Base-by-base conservation (phyloP, 1,284 basidiomycete genomes). In the Bondarzewia mesenterica region DNA sequence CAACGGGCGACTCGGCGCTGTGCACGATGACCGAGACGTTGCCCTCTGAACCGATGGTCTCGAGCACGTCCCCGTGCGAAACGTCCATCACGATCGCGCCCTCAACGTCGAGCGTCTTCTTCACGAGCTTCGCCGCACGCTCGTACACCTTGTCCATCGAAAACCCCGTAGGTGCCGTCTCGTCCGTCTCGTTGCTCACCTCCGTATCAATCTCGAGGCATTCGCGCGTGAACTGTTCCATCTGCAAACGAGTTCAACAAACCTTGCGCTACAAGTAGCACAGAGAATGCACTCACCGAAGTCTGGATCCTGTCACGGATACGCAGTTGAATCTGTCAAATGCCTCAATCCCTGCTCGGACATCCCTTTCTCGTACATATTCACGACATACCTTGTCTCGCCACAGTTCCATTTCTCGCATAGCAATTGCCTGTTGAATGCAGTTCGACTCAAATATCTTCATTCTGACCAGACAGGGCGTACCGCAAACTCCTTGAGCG, bases 401-500 rank as follows among this genome's bases (percentile, higher is more conserved):
- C 89, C 92, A 93, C 2, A 97, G 69, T 64, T 96, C 93, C 81
- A 97, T 84, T 67, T 97, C 93, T 40, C 93, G 81, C 85, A 96
- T 92, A n/a, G 87, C 85, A 48, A 97, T 85, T 5, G 89, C 86
- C 74, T 80, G 51, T 20, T 22, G 35, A 42, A 10, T 57, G 26
- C 44, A 41, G n/a, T 15, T 42, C 39, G 10, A 25, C 12, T 22
- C 35, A 7, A 14, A 16, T n/a, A 8, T 16, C 12, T n/a, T n/a
- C n/a, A n/a, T n/a, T n/a, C n/a, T 7, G n/a, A 20, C 21, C 14
- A 26, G 14, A 12, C 23, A 5, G n/a, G 3, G 60, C 73, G 22
- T 55, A 70, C 72, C 55, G 93, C 92, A 64, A 97, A 96, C 65
- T 97, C 93, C 60, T 95, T 95, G 51, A 97, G 72, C 1, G 91